A percentile compares a stretch with the other conserved stretches of the same genome.
Conservation (phyloP, 352 stramenopile species). For the Aphanomyces astaci region DNA sequence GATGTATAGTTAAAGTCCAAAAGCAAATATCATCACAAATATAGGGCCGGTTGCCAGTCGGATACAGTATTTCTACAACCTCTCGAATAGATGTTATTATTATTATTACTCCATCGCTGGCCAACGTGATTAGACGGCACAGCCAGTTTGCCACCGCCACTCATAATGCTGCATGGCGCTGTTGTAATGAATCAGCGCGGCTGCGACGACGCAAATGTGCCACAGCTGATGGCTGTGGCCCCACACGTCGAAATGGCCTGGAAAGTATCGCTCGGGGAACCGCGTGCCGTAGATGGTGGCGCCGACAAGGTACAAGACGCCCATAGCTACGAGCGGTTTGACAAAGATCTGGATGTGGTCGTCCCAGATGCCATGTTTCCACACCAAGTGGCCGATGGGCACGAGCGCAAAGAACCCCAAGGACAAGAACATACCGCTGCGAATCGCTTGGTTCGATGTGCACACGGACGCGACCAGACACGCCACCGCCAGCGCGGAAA, state of each 20-base stretch:
- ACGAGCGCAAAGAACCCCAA: slow-evolving; percentile 75
- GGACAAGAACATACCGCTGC: slow-evolving; percentile 67
- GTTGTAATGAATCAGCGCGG: slow-evolving; percentile 74
- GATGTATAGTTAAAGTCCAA: too few species aligned
- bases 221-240: slow-evolving; percentile 84
- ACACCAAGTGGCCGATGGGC: slow-evolving; percentile 67
- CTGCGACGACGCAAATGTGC: slow-evolving; percentile 83
- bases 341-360: slow-evolving; percentile 81
- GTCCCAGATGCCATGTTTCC: slow-evolving; percentile 66
- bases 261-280: slow-evolving; percentile 80
- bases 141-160: slow-evolving; percentile 78
- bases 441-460: slow-evolving; percentile 64
- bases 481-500: too few species aligned
- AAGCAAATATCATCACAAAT: too few species aligned
- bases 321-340: slow-evolving; percentile 67
- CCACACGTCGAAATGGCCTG: slow-evolving; percentile 75
- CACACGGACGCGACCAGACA: too few species aligned
- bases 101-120: too few species aligned
- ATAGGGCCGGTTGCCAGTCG: too few species aligned
- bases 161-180: slow-evolving; percentile 80
- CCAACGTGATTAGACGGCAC: slow-evolving; percentile 15
- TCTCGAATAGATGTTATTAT: too few species aligned
- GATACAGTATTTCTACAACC: too few species aligned
- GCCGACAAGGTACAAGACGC: slow-evolving; percentile 65
- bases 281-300: slow-evolving; percentile 79